Evolutionary conservation across 2,329 filamentous ascomycete genomes (phyloP), one percentile per base, ranked within the genome.

Genomic region (Xylaria arbuscula): DNA sequence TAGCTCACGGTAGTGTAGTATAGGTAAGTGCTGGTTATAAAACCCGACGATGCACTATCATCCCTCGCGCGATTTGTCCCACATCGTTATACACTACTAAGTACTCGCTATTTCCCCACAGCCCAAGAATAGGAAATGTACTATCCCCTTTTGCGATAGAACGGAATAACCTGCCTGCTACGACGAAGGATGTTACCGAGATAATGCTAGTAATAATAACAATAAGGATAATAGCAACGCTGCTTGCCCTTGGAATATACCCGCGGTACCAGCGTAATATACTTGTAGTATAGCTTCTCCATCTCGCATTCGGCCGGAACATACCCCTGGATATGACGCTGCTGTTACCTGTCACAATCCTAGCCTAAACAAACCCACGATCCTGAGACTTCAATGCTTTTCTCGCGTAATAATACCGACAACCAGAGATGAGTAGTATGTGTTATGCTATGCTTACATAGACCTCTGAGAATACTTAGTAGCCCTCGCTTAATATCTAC

Each of bases 111-210:
- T 57, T 66, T 66, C 65, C 47, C 68, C 65, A 70, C 62, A 66
- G 42, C 57, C 68, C 62, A 70, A 68, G 58, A 70, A 70, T 70
- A 70, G 68, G 68, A 66, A 68, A 56, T 38, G 32, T 64, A 51
- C 65, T 60, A 68, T 54, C 61, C 65, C 50, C 2, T 40, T 62
- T 62, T n/a, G 40, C 17, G n/a, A 17, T 45, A 45, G 40, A 7
- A 32, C 45, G 40, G 24, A 55, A 24, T 53, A 50, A 36, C 55
- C 56, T 51, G 36, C 40, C 17, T 42, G 3, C 38, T 19, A 13
- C 36, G 34, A 63, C 55, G 36, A 55, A 58, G 19, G 32, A 13
- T 36, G 47, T 59, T 66, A 62, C 58, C 58, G 53, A 36, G 47
- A 51, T 51, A 38, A 50, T 51, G 36, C 19, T 32, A 55, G 5